Conservation (phyloP, 2,329 filamentous ascomycete genomes). For the Sarocladium oryzae region DNA sequence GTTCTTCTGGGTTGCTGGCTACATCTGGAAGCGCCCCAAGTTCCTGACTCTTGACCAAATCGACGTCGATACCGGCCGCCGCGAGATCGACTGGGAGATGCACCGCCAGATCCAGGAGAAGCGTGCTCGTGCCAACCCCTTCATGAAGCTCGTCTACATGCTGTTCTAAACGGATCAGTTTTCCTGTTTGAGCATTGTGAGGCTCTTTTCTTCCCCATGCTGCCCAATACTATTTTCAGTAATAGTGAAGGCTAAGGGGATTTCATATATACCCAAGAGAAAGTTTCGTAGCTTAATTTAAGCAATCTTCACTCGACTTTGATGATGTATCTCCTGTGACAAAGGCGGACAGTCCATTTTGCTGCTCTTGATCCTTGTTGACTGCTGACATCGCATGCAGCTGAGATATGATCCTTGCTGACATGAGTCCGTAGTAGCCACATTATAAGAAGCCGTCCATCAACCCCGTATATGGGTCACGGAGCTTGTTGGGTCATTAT, state of each 20-base stretch:
- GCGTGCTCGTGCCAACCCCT: slow-evolving; percentile 5
- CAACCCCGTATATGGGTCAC: no score
- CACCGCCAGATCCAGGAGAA: slow-evolving; percentile 12
- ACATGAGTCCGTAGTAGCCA: no score
- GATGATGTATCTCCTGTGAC: not conserved
- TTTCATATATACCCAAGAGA: slow-evolving; percentile 8
- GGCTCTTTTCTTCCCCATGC: not conserved
- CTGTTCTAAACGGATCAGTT: slow-evolving; percentile 7
- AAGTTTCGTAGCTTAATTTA: slow-evolving; percentile 2
- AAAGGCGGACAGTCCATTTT: no score
- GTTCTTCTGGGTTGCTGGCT: slow-evolving; percentile 48
- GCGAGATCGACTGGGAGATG: slow-evolving; percentile 54
- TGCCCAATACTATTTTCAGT: not conserved
- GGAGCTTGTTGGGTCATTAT: no score
- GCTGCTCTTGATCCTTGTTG: no score
- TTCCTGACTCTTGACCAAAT: slow-evolving; percentile 55
- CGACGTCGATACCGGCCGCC: slow-evolving; percentile 59
- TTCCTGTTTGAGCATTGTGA: not conserved
- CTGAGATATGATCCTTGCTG: no score
- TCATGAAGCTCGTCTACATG: slow-evolving; percentile 11
- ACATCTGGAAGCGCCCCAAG: slow-evolving; percentile 55
- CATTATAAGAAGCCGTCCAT: no score
- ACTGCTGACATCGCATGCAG: no score
- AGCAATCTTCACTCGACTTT: slow-evolving; percentile 1
- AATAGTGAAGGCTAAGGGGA: not conserved